Evolutionary conservation across 129 eudicot genomes (phyloP).

Genomic region (Oenanthe sinensis): DNA sequence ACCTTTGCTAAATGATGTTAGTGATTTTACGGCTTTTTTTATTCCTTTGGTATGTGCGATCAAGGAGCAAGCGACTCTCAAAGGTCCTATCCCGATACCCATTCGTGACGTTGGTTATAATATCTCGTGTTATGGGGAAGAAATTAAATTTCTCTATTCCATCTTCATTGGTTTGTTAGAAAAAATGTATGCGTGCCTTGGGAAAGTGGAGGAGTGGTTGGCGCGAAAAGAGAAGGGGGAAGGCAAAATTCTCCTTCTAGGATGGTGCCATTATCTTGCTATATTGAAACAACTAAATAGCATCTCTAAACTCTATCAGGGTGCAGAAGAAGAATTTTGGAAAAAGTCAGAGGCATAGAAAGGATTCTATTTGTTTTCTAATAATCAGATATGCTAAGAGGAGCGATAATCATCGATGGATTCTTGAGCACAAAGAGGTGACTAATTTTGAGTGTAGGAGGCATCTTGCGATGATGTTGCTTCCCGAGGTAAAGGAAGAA

Average conservation of each 20-base stretch:
- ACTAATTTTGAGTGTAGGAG: constrained; percentile 64
- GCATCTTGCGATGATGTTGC: constrained; percentile 65
- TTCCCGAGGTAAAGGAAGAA: constrained; percentile 64
- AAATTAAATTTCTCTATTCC: constrained; percentile 24
- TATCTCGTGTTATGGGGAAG: constrained; percentile 27
- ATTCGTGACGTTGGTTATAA: constrained; percentile 8
- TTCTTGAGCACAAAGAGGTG: constrained; percentile 48
- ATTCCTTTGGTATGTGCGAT: constrained; percentile 34
- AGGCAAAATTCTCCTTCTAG: constrained; percentile 9
- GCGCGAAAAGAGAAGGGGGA: constrained; percentile 19
- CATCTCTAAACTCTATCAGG: constrained; percentile 39
- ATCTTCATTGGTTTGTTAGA: constrained; percentile 33
- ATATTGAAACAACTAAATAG: constrained; percentile 42
- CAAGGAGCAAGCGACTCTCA: constrained; percentile 11
- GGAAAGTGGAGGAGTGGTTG: constrained; percentile 31
- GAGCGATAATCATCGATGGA: constrained; percentile 54
- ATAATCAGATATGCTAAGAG: constrained; percentile 48
- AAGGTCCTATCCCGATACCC: constrained; percentile 16
- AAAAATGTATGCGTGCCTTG: constrained; percentile 39
- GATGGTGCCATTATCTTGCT: constrained; percentile 50
- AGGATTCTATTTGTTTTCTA: constrained; percentile 40
- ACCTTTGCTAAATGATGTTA: constrained; percentile 29
- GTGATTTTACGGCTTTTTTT: constrained; percentile 47
- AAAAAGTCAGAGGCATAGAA: constrained; percentile 29
- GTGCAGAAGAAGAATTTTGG: constrained; percentile 45